Conservation (phyloP, 768 basidiomycete genomes). For the Amanita thiersii region DNA sequence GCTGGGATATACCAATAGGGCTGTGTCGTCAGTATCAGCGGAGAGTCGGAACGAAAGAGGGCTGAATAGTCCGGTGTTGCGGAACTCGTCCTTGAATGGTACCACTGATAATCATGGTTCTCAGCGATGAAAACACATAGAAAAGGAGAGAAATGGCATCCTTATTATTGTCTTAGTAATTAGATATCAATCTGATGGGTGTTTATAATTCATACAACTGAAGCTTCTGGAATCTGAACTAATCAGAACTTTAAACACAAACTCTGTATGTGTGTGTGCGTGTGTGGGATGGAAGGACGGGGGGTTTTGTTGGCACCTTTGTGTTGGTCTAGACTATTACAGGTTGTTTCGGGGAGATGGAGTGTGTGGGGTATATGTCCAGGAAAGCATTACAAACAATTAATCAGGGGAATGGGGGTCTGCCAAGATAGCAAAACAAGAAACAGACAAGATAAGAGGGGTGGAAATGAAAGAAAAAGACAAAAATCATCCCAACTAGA, state of each 20-base stretch:
- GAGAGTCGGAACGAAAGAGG: conserved; percentile 55
- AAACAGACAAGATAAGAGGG: neutral
- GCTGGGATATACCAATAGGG: conserved; percentile 20
- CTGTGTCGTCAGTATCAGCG: neutral
- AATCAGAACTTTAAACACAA: no score
- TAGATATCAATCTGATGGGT: no score
- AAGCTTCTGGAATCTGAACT: no score
- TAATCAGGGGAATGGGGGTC: neutral
- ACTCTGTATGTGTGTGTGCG: no score
- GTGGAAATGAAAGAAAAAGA: neutral
- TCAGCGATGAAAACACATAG: neutral
- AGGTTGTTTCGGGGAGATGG: no score
- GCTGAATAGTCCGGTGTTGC: conserved; percentile 53
- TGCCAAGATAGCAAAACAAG: neutral
- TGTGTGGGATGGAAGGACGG: no score
- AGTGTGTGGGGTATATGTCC: no score
- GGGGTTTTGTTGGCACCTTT: no score
- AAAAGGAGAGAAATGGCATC: no score
- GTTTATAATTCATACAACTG: neutral
- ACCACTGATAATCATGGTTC: conserved; percentile 14
- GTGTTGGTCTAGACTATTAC: no score
- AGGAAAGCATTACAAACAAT: no score
- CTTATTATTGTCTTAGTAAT: no score
- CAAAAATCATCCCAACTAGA: neutral
- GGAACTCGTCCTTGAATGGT: conserved; percentile 20